Base-by-base conservation (phyloP, 768 basidiomycete species). In the Lactarius deliciosus region DNA sequence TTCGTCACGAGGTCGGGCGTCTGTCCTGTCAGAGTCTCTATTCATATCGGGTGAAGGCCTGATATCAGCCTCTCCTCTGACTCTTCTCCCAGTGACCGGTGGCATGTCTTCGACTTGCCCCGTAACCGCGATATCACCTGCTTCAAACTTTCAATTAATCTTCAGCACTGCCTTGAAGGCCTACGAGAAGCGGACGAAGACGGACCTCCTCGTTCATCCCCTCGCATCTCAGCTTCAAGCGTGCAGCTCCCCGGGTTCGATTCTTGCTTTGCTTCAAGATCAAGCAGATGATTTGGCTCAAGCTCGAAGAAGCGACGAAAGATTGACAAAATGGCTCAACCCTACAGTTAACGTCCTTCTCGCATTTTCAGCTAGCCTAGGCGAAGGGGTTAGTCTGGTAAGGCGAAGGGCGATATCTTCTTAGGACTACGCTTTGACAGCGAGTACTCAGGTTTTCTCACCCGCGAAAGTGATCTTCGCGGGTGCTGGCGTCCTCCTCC, bases 401-500 rank as follows among this genome's bases (percentile, higher is more conserved):
- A 25, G 60, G 10, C 5, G 7, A n/a, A 2, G 1, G 11, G 11
- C 2, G 60, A 47, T 36, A 36, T 36, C 9, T 25, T 32, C 16
- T 50, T 10, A 7, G 30, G 18, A n/a, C 34, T 10, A 18, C 16
- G 4, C 1, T 10, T 32, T 20, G 5, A 20, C 18, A 34, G 16
- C 18, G 32, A 32, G 8, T 8, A 32, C 2, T 10, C 30, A 45
- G 58, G 20, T 61, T 22, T 50, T 34, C 30, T 47, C 45, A 13
- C 45, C 60, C 4, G 58, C 58, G 22, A 60, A 60, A 43, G 58
- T 60, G 15, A 43, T 60, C 9, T 43, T 60, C 41, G 41, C 58
- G 1, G 58, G 58, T 60, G 41, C 41, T 43, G 58, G 58, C 18
- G 15, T 50, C 22, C 45, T 61, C 13, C 32, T 45, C 16, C 18